Conservation (phyloP, 495 filamentous ascomycete species). For the Daldinia decipiens region DNA sequence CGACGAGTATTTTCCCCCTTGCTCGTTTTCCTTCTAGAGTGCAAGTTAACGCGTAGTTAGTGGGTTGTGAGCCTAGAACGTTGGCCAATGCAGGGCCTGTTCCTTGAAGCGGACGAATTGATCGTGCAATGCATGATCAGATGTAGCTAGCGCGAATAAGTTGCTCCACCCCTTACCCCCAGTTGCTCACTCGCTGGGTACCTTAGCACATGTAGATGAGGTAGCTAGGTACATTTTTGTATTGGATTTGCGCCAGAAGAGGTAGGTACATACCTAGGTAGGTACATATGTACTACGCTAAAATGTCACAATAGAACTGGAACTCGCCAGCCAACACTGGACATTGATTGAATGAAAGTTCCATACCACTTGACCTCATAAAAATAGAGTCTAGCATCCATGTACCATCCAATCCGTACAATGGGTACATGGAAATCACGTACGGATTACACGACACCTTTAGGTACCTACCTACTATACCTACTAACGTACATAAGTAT, state of each 20-base stretch:
- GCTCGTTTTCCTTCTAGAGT: slow-evolving; percentile 10
- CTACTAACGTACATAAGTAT: too few relatives aligned
- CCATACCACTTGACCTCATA: slow-evolving; percentile 27
- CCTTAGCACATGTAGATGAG: background rate
- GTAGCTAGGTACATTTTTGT: background rate
- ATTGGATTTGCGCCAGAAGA: slow-evolving; percentile 7
- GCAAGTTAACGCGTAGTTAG: slow-evolving; percentile 8
- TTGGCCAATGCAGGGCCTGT: slow-evolving; percentile 28
- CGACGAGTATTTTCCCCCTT: slow-evolving; percentile 1
- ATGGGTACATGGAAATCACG: slow-evolving; percentile 1
- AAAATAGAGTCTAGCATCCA: slow-evolving; percentile 33
- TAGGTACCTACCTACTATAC: slow-evolving; percentile 23
- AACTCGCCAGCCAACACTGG: slow-evolving; percentile 32
- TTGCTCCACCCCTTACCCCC: slow-evolving; percentile 22
- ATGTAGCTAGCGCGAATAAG: slow-evolving; percentile 32
- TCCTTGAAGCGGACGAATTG: slow-evolving; percentile 19
- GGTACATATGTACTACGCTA: too few relatives aligned
- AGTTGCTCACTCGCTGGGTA: background rate
- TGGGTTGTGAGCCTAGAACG: slow-evolving; percentile 31
- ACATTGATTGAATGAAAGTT: slow-evolving; percentile 4
- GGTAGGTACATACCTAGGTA: too few relatives aligned
- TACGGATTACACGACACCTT: slow-evolving; percentile 19
- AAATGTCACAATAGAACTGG: slow-evolving; percentile 24
- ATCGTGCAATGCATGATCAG: slow-evolving; percentile 44
- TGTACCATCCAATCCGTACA: background rate